These are phyloP conservation scores for Clonostachys solani DNA, from an alignment of 2,329 filamentous ascomycete genomes.

Conservation along the genomic window DNA sequence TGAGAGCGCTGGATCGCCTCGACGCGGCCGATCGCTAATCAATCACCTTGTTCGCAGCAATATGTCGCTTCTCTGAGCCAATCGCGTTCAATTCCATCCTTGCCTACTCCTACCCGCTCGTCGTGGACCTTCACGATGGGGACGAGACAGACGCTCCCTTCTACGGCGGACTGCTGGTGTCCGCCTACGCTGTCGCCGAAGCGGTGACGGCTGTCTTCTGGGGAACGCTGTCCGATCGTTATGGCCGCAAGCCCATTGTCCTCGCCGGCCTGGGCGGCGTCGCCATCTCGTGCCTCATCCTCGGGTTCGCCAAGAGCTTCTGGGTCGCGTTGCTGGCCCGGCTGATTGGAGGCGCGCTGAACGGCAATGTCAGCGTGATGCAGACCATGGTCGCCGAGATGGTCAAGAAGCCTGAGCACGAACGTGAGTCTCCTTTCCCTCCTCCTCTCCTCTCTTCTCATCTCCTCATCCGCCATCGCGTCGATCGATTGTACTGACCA, in stretches of 20 bases:
- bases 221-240: conserved; percentile 57
- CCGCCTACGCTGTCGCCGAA: conserved; percentile 69
- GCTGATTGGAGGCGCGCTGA: conserved; percentile 68
- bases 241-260: conserved; percentile 70
- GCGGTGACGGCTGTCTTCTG: conserved; percentile 75
- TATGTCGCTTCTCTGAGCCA: conserved; percentile 60
- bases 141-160: conserved; percentile 67
- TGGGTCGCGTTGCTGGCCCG: conserved; percentile 72
- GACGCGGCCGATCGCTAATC: no score
- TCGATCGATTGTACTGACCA: conserved; percentile 57
- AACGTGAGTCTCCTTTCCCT: conserved; percentile 35
- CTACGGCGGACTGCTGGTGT: conserved; percentile 72
- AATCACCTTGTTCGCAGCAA: conserved; percentile 6
- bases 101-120: conserved; percentile 77
- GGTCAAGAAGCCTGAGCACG: conserved; percentile 83
- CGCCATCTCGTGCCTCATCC: conserved; percentile 54
- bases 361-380: conserved; percentile 69
- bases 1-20: no score
- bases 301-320: conserved; percentile 62
- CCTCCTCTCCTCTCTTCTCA: background rate
- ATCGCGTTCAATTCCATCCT: conserved; percentile 80
- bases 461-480: no score
- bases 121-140: conserved; percentile 59
- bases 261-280: conserved; percentile 63
- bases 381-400: conserved; percentile 78